A percentile compares a stretch with the other conserved stretches of the same genome.
Conservation (phyloP, 805 yeast species). For the Suhomyces faveliae region DNA sequence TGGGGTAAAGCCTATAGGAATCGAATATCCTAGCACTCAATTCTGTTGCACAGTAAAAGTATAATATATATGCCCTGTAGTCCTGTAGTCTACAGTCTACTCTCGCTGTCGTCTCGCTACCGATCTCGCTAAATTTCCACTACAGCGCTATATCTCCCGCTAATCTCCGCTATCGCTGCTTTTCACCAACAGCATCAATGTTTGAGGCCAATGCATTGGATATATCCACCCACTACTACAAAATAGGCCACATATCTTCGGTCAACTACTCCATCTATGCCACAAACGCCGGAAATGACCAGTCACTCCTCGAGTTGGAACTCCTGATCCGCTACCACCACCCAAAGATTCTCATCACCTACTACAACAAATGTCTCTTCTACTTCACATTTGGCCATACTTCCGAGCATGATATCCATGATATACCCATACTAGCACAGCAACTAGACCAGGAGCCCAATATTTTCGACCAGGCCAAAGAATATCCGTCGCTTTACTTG, state of each 20-base stretch:
- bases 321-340: slow-evolving; percentile 32
- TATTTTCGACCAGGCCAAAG: slow-evolving; percentile 15
- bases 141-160: background rate
- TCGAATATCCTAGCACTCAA: too few relatives aligned
- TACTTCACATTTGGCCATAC: slow-evolving; percentile 32
- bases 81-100: background rate
- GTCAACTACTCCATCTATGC: slow-evolving; percentile 32
- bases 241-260: slow-evolving; percentile 35
- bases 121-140: background rate
- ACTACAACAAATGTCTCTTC: slow-evolving; percentile 41
- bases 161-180: too few relatives aligned
- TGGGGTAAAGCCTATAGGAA: too few relatives aligned
- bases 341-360: slow-evolving; percentile 39
- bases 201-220: slow-evolving; percentile 19
- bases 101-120: background rate
- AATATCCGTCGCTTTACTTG: slow-evolving; percentile 25
- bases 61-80: too few relatives aligned
- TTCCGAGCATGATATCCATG: background rate
- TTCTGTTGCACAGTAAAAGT: too few relatives aligned
- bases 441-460: background rate
- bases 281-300: slow-evolving; percentile 31
- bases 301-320: slow-evolving; percentile 40
- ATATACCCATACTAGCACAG: slow-evolving; percentile 6
- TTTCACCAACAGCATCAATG: slow-evolving; percentile 1
- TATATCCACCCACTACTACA: slow-evolving; percentile 39